phyloP scores from a whole-genome alignment of 2,329 filamentous ascomycete species.

The Colletotrichum lini region DNA sequence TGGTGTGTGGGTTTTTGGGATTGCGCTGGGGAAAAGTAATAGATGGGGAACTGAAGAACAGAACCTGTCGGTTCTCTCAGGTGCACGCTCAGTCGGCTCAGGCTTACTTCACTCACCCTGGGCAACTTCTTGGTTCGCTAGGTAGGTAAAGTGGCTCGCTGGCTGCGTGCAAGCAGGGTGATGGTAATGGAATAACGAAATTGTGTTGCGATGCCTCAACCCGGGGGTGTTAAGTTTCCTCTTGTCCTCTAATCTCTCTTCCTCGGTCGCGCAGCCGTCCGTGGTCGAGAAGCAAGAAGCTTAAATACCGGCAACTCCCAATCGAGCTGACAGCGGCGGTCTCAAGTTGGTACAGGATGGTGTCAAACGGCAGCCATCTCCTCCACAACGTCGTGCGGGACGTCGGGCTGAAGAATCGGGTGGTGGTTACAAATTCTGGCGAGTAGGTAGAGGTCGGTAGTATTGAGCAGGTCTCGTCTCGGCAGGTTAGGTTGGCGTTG shows the following conservation, averaged over 20 bases:
- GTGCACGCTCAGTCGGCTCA: background rate
- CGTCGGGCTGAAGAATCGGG: conserved; percentile 42
- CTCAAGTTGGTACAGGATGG: conserved; percentile 38
- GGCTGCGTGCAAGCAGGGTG: conserved; percentile 2
- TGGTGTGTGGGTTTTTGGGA: conserved; percentile 36
- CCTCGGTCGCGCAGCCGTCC: conserved; percentile 24
- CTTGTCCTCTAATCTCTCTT: conserved; percentile 11
- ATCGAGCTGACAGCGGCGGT: conserved; percentile 34
- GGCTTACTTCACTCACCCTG: conserved; percentile 33
- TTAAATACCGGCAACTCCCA: conserved; percentile 34
- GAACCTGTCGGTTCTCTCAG: conserved; percentile 26
- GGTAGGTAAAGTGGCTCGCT: background rate
- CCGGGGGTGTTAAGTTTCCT: background rate
- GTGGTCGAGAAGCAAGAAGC: conserved; percentile 32
- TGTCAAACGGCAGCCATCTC: conserved; percentile 42
- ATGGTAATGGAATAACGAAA: background rate
- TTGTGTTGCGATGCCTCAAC: conserved; percentile 9
- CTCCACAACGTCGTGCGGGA: conserved; percentile 42
- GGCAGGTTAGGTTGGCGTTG: conserved; percentile 27
- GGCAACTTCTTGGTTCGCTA: conserved; percentile 22
- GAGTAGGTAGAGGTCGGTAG: conserved; percentile 3
- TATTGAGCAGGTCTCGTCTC: conserved; percentile 40
- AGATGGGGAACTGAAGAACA: conserved; percentile 39
- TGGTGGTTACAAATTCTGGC: conserved; percentile 41
- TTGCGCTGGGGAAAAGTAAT: conserved; percentile 40